Evolutionary conservation across 495 filamentous ascomycete genomes (phyloP), one percentile per base, ranked within the genome.

Genomic region (Bacidia gigantensis): DNA sequence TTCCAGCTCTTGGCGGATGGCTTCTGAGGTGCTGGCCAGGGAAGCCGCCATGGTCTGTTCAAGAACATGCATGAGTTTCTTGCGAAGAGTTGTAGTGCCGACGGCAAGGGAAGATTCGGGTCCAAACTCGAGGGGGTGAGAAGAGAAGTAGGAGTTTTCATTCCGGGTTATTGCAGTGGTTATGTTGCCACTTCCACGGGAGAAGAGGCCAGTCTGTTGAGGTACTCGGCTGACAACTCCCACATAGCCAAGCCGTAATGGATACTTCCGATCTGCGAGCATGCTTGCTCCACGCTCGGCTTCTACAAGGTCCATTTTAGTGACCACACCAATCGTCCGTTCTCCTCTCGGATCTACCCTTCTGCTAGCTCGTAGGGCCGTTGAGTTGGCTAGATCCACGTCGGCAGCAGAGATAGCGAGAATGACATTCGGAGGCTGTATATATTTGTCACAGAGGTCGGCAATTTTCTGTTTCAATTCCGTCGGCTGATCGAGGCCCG

Each of bases 231-330:
- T 89, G 14, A 99, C 83, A 20, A 99, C 92, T 46, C 92, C 92
- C 2, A 99, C 89, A 63, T 99, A 99, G n/a, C 92, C 92, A 24
- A 99, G 74, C 9, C 90, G 77, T 26, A 99, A 76, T 46, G 93
- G 89, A 57, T 99, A 99, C 62, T 96, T 94, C 64, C 80, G 81
- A 65, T 99, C 92, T 38, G 69, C 74, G 5, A 99, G 70, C 26
- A 99, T 85, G 26, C 74, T 72, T 14, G 77, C 74, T 14, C 89
- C 92, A 52, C 92, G 80, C 18, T 72, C 71, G 11, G 92, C 77
- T 52, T 95, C 89, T 18, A 99, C 89, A 20, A 99, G 77, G 63
- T 99, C 92, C 90, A 99, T 95, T 69, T 99, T 99, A 22, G 92
- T 99, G 22, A 99, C 84, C 21, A 99, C 92, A 35, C 92, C 92